Conservation (phyloP, 2,329 filamentous ascomycete species). For the Fusarium solani-melongenae region DNA sequence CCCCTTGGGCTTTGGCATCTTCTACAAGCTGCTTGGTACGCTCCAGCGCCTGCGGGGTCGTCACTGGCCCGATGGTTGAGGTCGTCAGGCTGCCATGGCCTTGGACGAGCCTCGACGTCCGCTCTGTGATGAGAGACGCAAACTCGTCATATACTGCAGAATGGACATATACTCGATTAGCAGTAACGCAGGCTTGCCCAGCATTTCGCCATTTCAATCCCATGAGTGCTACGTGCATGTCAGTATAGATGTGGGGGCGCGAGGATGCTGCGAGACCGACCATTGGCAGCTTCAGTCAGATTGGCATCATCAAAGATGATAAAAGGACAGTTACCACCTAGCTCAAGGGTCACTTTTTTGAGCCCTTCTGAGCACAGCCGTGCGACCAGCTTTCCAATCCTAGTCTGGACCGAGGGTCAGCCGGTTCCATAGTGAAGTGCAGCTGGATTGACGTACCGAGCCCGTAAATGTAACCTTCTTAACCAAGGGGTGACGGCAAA, state of each 20-base stretch:
- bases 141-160: constrained; percentile 74
- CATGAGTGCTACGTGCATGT: constrained; percentile 51
- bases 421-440: no score
- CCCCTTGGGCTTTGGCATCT: no score
- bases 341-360: constrained; percentile 75
- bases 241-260: no score
- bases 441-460: no score
- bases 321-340: constrained; percentile 76
- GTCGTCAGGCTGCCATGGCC: constrained; percentile 18
- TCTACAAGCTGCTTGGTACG: no score
- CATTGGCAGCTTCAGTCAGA: constrained; percentile 72
- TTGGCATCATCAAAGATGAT: constrained; percentile 76
- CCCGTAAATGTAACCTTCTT: constrained; percentile 82
- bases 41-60: constrained; percentile 16
- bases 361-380: constrained; percentile 68
- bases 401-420: constrained; percentile 52
- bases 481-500: constrained; percentile 57
- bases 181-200: constrained; percentile 75
- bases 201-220: constrained; percentile 71
- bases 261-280: constrained; percentile 39
- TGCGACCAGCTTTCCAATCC: constrained; percentile 74
- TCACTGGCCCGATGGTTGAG: constrained; percentile 44
- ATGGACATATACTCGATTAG: constrained; percentile 68
- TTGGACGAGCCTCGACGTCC: neutral
- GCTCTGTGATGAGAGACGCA: constrained; percentile 53